Base-by-base conservation (phyloP, 805 yeast genomes). In the Metschnikowia gruessii region DNA sequence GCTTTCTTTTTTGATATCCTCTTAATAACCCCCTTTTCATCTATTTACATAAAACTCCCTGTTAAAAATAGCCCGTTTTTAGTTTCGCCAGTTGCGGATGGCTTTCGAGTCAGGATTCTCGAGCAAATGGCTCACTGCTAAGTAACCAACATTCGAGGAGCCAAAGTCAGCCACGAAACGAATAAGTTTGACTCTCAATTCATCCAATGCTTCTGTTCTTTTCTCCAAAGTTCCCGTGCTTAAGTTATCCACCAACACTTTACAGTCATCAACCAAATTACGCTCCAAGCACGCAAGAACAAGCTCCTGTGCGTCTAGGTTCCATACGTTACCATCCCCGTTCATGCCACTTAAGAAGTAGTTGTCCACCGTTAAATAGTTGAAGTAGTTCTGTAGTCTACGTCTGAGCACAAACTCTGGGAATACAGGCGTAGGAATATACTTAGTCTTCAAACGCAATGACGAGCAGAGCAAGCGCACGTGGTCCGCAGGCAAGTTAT, bases 281-380 rank as follows among this genome's bases (percentile, higher is more conserved):
- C 90, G 70, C 49, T 80, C 82, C 34, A 81, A 53, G 51, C 85
- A 76, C 6, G 80, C 75, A 37, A 70, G 62, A 2, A 81, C 64
- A 30, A 83, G 58, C 59, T 85, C 90, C 48, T 69, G 69, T 24
- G 68, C 64, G 30, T 69, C 61, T 45, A 84, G 55, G 36, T 64
- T 60, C 74, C 80, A 73, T 0, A 80, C 67, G 34, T 70, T 70
- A 4, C 75, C 75, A 13, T 54, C 54, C 3, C 64, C 64, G 48
- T 68, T 68, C 29, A 63, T 51, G 1, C 75, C 75, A 30, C 62
- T 50, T 32, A 71, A 52, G 48, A 60, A 71, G 52, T 76, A 77
- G 59, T 83, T 81, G 55, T 83, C 85, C 21, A 81, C 77, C 21
- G 61, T 59, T 43, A 80, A 64, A 51, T 70, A 77, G 49, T 69